Evolutionary conservation across 2,329 filamentous ascomycete species (phyloP).

Genomic region (Cladosporium sp.): DNA sequence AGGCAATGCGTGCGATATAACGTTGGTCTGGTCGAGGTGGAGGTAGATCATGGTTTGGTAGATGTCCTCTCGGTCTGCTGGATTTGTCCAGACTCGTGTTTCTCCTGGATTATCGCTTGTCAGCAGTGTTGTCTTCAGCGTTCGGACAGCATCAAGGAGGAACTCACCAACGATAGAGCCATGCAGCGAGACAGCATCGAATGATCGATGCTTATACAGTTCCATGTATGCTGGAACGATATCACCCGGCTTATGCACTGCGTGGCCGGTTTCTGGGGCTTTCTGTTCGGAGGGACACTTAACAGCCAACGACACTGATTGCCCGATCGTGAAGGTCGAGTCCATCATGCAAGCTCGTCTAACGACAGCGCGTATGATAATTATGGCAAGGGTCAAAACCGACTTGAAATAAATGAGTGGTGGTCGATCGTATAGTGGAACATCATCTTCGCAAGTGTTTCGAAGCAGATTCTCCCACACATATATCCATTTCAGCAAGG

Average conservation of each 20-base stretch:
- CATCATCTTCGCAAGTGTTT: too few species aligned
- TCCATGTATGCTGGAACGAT: constrained; percentile 6
- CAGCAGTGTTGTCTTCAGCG: too few species aligned
- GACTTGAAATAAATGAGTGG: too few species aligned
- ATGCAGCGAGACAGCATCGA: constrained; percentile 6
- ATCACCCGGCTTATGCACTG: constrained; percentile 3
- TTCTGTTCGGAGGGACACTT: constrained; percentile 41
- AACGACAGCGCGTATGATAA: too few species aligned
- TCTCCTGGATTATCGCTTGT: neutral
- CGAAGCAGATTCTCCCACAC: too few species aligned
- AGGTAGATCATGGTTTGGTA: constrained; percentile 9
- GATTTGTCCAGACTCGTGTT: constrained; percentile 2
- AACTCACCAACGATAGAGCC: constrained; percentile 1
- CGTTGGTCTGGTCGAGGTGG: neutral
- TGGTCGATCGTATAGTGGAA: too few species aligned
- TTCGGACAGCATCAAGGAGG: too few species aligned
- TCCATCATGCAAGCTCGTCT: neutral
- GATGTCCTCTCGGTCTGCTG: neutral
- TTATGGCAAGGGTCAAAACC: too few species aligned
- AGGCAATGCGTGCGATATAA: neutral
- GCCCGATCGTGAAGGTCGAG: neutral
- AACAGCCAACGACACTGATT: neutral
- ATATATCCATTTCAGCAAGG: too few species aligned
- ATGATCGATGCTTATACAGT: constrained; percentile 1
- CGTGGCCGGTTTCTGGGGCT: constrained; percentile 40